Percentiles rank a stretch among this genome's conserved stretches.
Conservation (phyloP, 148 eudicot genomes). For the Beta vulgaris region DNA sequence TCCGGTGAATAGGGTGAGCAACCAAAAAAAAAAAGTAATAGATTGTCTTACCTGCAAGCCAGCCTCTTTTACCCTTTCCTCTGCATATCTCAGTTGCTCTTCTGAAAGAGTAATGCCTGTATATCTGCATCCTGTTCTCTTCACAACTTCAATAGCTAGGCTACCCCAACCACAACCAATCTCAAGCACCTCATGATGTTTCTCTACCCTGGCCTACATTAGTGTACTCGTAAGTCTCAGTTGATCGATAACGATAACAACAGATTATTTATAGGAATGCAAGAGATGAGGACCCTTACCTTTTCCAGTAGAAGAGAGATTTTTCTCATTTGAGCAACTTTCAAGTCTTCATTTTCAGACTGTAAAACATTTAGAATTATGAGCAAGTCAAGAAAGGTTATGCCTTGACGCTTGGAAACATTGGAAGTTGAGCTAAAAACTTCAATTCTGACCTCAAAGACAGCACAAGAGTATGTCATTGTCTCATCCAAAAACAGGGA, state of each 20-base stretch:
- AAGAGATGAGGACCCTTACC: slow-evolving; percentile 29
- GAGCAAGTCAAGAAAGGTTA: background rate
- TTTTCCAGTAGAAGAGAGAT: slow-evolving; percentile 59
- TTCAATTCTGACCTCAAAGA: slow-evolving; percentile 64
- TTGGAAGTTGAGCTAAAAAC: background rate
- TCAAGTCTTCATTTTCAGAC: slow-evolving; percentile 79
- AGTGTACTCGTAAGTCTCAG: background rate
- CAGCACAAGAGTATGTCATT: slow-evolving; percentile 92
- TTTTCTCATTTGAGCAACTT: slow-evolving; percentile 78
- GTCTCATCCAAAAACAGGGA: slow-evolving; percentile 91
- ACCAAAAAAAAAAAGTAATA: too few relatives aligned
- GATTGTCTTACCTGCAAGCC: slow-evolving; percentile 64
- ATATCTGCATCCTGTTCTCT: slow-evolving; percentile 84
- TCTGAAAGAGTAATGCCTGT: slow-evolving; percentile 88
- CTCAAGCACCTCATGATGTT: slow-evolving; percentile 75
- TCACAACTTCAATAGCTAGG: slow-evolving; percentile 87
- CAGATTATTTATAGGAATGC: background rate
- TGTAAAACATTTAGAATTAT: slow-evolving; percentile 22
- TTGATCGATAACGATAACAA: background rate
- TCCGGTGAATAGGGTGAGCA: too few relatives aligned
- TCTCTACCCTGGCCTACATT: slow-evolving; percentile 62
- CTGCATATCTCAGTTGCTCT: slow-evolving; percentile 77
- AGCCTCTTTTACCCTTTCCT: slow-evolving; percentile 74
- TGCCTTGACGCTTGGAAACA: background rate
- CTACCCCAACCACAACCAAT: slow-evolving; percentile 99